Conservation (phyloP, 805 yeast species). For the Wickerhamiella dianesei region DNA sequence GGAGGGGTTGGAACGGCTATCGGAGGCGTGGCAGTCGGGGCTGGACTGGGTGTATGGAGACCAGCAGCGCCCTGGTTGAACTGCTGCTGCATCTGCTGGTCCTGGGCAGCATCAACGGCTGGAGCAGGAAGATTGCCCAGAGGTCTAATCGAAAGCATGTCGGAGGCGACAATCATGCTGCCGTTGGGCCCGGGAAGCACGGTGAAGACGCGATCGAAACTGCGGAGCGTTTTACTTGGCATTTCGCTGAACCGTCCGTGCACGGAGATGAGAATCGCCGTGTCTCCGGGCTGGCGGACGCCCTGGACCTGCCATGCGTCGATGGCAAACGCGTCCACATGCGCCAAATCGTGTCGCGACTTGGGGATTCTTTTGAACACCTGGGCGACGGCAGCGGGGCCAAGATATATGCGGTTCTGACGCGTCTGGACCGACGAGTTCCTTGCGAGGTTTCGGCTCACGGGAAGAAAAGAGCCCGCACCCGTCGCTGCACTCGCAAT, state of each 20-base stretch:
- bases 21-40: background rate
- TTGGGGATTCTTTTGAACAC: constrained; percentile 60
- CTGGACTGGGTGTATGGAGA: constrained; percentile 22
- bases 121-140: constrained; percentile 23
- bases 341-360: constrained; percentile 56
- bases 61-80: constrained; percentile 20
- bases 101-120: constrained; percentile 13
- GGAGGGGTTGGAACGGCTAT: background rate
- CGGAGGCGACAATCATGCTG: constrained; percentile 73
- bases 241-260: constrained; percentile 78
- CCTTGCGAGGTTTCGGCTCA: constrained; percentile 42
- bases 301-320: constrained; percentile 44
- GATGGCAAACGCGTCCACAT: constrained; percentile 57
- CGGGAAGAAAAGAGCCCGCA: background rate
- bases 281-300: constrained; percentile 47
- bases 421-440: constrained; percentile 39
- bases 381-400: constrained; percentile 51
- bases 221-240: constrained; percentile 37
- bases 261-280: constrained; percentile 61
- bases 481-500: constrained; percentile 9
- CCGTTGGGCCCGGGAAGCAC: constrained; percentile 57
- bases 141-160: constrained; percentile 55
- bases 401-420: constrained; percentile 45
- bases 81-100: constrained; percentile 3
- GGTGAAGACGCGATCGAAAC: constrained; percentile 79